Percentiles rank a stretch among this genome's conserved stretches.
phyloP scores from a whole-genome alignment of 169 alveolate species.

The Eimeria necatrix region DNA sequence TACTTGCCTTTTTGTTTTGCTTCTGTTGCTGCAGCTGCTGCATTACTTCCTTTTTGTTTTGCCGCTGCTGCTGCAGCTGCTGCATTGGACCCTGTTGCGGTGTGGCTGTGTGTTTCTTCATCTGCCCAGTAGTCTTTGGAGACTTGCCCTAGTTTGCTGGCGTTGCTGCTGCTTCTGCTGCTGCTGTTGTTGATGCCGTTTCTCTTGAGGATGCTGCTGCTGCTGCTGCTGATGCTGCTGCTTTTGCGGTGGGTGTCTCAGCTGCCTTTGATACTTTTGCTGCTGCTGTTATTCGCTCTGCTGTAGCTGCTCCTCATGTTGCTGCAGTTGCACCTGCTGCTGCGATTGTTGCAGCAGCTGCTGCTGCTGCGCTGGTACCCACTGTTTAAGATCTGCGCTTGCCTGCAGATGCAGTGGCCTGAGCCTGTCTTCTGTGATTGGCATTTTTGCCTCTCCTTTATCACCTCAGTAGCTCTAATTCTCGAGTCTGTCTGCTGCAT shows the following conservation, averaged over 20 bases:
- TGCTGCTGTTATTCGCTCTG: background rate
- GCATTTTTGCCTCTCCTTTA: background rate
- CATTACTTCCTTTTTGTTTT: background rate
- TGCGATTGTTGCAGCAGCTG: background rate
- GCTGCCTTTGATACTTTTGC: background rate
- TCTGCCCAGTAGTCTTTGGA: background rate
- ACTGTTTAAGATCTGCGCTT: background rate
- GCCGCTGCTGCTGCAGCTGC: background rate
- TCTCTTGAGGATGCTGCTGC: background rate
- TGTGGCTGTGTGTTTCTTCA: background rate
- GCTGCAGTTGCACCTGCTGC: constrained; percentile 1
- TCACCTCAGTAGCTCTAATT: background rate
- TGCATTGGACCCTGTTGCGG: background rate
- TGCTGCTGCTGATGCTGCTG: background rate
- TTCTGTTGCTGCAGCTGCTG: background rate
- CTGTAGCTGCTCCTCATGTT: background rate
- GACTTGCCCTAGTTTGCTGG: background rate
- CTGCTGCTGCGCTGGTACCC: background rate
- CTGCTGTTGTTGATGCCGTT: background rate
- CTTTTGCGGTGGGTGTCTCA: background rate
- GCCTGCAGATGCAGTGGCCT: background rate
- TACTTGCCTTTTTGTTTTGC: background rate
- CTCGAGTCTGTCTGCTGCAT: background rate
- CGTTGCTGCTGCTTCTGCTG: background rate
- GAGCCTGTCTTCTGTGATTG: background rate